A percentile compares a stretch with the other conserved stretches of the same genome.
These are phyloP conservation scores for Neonectria faginata DNA, from an alignment of 2,329 filamentous ascomycete species.

Conservation along the genomic window DNA sequence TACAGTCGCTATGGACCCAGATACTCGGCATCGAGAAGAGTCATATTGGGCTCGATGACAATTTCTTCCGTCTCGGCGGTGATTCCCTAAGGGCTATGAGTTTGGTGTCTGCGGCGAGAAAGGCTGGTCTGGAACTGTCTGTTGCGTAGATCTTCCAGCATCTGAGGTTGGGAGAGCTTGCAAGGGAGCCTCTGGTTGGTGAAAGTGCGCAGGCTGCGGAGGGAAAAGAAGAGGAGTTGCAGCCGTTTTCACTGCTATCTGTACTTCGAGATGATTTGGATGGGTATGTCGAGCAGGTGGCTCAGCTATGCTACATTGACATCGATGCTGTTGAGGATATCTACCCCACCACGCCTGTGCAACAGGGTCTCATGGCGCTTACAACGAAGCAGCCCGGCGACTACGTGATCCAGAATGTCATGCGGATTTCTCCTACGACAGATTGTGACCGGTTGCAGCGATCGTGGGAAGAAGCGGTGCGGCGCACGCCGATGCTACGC, in stretches of 20 bases:
- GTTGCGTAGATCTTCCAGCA: slow-evolving; percentile 20
- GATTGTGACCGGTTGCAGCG: slow-evolving; percentile 11
- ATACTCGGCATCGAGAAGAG: slow-evolving; percentile 8
- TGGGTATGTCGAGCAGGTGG: neutral
- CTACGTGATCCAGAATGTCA: slow-evolving; percentile 24
- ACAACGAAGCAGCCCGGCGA: slow-evolving; percentile 42
- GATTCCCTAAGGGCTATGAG: slow-evolving; percentile 30
- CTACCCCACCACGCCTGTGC: slow-evolving; percentile 62
- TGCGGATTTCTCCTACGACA: neutral
- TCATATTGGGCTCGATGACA: slow-evolving; percentile 24
- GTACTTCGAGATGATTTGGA: neutral
- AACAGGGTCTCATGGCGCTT: slow-evolving; percentile 62
- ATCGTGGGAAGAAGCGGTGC: slow-evolving; percentile 23
- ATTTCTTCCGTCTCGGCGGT: slow-evolving; percentile 29
- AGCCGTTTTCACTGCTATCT: slow-evolving; percentile 10
- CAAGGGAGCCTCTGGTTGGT: neutral
- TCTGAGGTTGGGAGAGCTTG: slow-evolving; percentile 21
- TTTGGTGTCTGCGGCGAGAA: slow-evolving; percentile 16
- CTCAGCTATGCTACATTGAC: slow-evolving; percentile 6
- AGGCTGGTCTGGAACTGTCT: slow-evolving; percentile 5
- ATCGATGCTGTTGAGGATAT: slow-evolving; percentile 55
- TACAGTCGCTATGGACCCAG: slow-evolving; percentile 16
- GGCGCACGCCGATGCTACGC: slow-evolving; percentile 15
- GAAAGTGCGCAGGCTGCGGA: neutral
- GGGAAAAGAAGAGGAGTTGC: neutral